phyloP scores from a whole-genome alignment of 495 filamentous ascomycete genomes.

The Thermochaetoides thermophila region DNA sequence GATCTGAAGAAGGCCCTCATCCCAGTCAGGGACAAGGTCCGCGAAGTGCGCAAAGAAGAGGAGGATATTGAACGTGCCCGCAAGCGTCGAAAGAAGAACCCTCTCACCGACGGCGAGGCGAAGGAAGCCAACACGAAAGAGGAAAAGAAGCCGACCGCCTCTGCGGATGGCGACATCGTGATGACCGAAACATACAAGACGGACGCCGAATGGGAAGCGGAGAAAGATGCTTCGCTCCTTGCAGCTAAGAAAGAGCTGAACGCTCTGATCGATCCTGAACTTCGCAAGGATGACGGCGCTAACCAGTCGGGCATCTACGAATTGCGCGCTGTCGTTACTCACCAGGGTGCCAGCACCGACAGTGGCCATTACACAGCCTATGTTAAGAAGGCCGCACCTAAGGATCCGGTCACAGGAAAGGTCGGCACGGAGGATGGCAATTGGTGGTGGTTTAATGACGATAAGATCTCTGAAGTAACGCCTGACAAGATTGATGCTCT shows the following conservation, averaged over 20 bases:
- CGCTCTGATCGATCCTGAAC: constrained; percentile 51
- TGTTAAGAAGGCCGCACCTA: constrained; percentile 70
- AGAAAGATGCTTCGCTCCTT: constrained; percentile 56
- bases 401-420: constrained; percentile 54
- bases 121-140: constrained; percentile 30
- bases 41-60: constrained; percentile 89
- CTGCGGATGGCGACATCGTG: constrained; percentile 45
- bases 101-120: constrained; percentile 16
- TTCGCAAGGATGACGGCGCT: constrained; percentile 60
- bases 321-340: constrained; percentile 86
- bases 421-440: constrained; percentile 70
- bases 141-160: constrained; percentile 14
- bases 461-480: constrained; percentile 88
- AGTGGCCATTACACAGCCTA: constrained; percentile 97
- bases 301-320: constrained; percentile 93
- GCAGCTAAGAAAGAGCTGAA: constrained; percentile 74
- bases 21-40: constrained; percentile 85
- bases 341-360: constrained; percentile 91
- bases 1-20: constrained; percentile 68
- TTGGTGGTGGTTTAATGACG: constrained; percentile 99
- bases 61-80: constrained; percentile 74
- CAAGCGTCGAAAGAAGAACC: constrained; percentile 71
- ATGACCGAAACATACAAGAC: constrained; percentile 77
- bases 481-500: constrained; percentile 81
- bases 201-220: constrained; percentile 79